A percentile compares a stretch with the other conserved stretches of the same genome.
These are phyloP conservation scores for Ploettnerulaceae sp. DNA, from an alignment of 2,329 filamentous ascomycete species.

Conservation along the genomic window DNA sequence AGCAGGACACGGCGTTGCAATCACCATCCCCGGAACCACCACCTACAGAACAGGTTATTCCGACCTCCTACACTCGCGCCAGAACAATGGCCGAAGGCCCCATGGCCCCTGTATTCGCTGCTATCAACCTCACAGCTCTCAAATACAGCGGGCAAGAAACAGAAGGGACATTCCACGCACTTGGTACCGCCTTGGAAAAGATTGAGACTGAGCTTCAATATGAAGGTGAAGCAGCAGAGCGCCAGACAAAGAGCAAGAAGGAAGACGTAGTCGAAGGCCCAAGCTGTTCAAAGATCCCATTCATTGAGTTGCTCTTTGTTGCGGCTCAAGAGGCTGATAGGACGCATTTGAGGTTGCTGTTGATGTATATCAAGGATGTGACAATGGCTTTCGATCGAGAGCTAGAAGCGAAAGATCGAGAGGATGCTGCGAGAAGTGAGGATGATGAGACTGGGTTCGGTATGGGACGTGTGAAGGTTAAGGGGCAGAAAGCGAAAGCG, in stretches of 20 bases:
- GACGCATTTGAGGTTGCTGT: neutral
- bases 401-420: neutral
- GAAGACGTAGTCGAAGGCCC: neutral
- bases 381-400: neutral
- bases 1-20: neutral
- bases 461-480: neutral
- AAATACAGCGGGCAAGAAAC: neutral
- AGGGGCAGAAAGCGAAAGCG: neutral
- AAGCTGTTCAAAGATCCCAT: neutral
- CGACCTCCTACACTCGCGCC: neutral
- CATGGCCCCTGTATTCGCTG: neutral
- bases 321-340: neutral
- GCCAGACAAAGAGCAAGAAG: neutral
- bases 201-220: neutral
- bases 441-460: neutral
- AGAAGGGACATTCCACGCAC: neutral
- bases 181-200: neutral
- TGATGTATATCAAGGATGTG: neutral
- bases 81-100: neutral
- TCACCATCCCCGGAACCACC: neutral
- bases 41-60: neutral
- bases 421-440: neutral
- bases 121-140: neutral
- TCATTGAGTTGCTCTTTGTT: slow-evolving; percentile 1
- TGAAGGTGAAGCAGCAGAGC: neutral